phyloP scores from a whole-genome alignment of 257 asterid species.

The Schizonepeta tenuifolia region DNA sequence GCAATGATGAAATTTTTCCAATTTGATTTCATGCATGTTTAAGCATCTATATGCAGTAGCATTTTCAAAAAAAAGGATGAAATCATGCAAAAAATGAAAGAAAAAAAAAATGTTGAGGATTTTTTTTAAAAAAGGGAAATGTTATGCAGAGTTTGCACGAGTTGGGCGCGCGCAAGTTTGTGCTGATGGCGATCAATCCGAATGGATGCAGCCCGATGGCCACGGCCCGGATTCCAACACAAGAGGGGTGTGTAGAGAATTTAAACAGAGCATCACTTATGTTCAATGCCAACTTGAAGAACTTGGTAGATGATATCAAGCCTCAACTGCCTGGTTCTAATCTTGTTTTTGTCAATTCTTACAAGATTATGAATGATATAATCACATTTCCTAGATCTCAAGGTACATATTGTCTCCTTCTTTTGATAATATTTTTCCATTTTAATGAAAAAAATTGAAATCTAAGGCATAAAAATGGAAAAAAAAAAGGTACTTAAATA shows the following conservation, averaged over 20 bases:
- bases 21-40: no score
- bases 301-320: slow-evolving; percentile 48
- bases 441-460: background rate
- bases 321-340: slow-evolving; percentile 58
- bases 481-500: background rate
- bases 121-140: background rate
- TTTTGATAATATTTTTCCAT: background rate
- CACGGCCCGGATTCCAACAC: slow-evolving; percentile 36
- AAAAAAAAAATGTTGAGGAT: background rate
- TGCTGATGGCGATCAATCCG: slow-evolving; percentile 61
- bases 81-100: no score
- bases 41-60: background rate
- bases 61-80: background rate
- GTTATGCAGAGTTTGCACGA: slow-evolving; percentile 57
- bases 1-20: no score
- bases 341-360: slow-evolving; percentile 60
- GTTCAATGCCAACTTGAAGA: slow-evolving; percentile 56
- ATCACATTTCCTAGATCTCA: slow-evolving; percentile 46
- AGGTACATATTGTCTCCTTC: slow-evolving; percentile 46
- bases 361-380: slow-evolving; percentile 57
- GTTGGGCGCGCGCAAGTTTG: slow-evolving; percentile 80
- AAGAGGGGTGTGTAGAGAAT: slow-evolving; percentile 41
- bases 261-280: slow-evolving; percentile 50
- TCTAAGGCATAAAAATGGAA: no score
- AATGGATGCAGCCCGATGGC: slow-evolving; percentile 77